These are phyloP conservation scores for Balakata baccata DNA, from an alignment of 345 rosid genomes.

Conservation along the genomic window DNA sequence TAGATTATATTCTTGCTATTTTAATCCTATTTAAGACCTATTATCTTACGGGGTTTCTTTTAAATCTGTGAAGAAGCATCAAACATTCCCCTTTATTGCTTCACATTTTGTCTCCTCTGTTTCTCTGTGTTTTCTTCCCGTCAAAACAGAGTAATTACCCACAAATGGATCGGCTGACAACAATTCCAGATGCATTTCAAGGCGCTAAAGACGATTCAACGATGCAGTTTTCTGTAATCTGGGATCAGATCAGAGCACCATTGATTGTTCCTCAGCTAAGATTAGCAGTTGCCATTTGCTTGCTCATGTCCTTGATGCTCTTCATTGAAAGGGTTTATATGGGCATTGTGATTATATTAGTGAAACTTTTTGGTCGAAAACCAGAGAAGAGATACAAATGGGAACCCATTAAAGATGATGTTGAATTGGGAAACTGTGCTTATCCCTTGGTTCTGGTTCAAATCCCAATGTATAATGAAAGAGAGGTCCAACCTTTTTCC, in stretches of 20 bases:
- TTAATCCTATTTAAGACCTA: conserved; percentile 5
- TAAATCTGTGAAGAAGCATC: not conserved
- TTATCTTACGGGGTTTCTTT: not conserved
- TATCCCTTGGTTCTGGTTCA: conserved; percentile 92
- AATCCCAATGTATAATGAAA: conserved; percentile 97
- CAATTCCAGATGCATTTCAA: conserved; percentile 49
- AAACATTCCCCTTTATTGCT: not conserved
- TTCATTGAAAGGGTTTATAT: conserved; percentile 84
- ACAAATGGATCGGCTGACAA: conserved; percentile 41
- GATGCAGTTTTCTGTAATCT: conserved; percentile 24
- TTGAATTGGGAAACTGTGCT: conserved; percentile 72
- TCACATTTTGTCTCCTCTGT: not conserved
- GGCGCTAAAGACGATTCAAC: conserved; percentile 47
- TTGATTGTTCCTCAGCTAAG: conserved; percentile 71
- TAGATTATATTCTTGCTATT: not conserved
- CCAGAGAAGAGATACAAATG: conserved; percentile 80
- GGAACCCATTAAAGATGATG: conserved; percentile 81
- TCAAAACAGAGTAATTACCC: not conserved
- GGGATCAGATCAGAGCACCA: conserved; percentile 77
- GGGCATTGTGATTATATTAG: conserved; percentile 61
- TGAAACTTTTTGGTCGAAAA: conserved; percentile 70
- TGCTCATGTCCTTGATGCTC: conserved; percentile 83
- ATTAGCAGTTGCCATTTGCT: conserved; percentile 59
- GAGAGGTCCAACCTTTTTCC: conserved; percentile 52
- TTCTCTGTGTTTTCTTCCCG: not conserved